A percentile compares a stretch with the other conserved stretches of the same genome.
phyloP scores from a whole-genome alignment of 257 asterid species.

The Echium plantagineum region DNA sequence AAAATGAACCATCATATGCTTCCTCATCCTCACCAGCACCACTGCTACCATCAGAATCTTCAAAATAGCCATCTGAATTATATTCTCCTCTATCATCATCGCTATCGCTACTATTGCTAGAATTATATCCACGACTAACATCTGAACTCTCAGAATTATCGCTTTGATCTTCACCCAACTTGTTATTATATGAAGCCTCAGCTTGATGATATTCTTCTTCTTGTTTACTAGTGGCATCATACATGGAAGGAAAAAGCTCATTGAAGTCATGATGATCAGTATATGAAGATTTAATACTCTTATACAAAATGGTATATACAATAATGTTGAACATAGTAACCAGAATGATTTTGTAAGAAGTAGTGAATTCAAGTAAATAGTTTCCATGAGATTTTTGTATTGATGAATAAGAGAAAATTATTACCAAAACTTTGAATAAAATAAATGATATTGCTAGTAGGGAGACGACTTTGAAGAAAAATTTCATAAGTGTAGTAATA shows the following conservation, averaged over 20 bases:
- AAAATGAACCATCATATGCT: conserved; percentile 9
- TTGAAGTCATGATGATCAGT: conserved; percentile 11
- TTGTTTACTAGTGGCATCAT: background rate
- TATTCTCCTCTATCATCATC: background rate
- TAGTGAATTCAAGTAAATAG: conserved; percentile 2
- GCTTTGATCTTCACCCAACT: background rate
- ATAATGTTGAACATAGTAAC: conserved; percentile 13
- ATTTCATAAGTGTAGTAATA: conserved; percentile 7
- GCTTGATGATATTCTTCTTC: background rate
- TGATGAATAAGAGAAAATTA: conserved; percentile 10
- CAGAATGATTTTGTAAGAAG: conserved; percentile 1
- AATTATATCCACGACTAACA: background rate
- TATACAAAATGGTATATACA: conserved; percentile 9
- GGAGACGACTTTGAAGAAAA: conserved; percentile 12
- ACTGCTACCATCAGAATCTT: conserved; percentile 3
- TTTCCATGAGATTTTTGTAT: conserved; percentile 7
- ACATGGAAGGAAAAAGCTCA: conserved; percentile 6
- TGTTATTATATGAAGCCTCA: background rate
- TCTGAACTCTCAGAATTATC: background rate
- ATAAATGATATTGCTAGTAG: conserved; percentile 2
- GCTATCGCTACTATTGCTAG: background rate
- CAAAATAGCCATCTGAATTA: conserved; percentile 5
- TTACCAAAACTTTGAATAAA: background rate
- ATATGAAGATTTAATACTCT: conserved; percentile 4
- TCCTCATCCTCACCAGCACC: conserved; percentile 11